Conservation (phyloP, 257 asterid species). For the Penstemon barbatus region DNA sequence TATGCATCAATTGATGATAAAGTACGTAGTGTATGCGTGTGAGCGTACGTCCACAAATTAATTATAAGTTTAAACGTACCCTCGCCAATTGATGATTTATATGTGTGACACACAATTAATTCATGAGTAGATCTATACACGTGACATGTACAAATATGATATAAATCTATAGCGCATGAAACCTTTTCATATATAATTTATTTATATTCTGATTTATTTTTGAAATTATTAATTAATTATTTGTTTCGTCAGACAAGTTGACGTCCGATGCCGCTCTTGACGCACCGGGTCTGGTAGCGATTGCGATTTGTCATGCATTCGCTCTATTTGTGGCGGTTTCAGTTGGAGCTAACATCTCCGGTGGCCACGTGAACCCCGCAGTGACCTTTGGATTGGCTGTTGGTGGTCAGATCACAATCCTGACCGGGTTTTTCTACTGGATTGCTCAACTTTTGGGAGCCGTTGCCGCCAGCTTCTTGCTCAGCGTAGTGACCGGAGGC, state of each 20-base stretch:
- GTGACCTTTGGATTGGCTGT: slow-evolving; percentile 83
- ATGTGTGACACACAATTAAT: no score
- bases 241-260: slow-evolving; percentile 54
- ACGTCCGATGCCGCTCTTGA: slow-evolving; percentile 65
- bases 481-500: slow-evolving; percentile 78
- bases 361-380: slow-evolving; percentile 89
- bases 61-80: no score
- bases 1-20: no score
- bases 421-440: slow-evolving; percentile 83
- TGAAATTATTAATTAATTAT: background rate
- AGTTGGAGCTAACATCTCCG: slow-evolving; percentile 85
- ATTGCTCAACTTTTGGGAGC: slow-evolving; percentile 81
- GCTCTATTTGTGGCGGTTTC: slow-evolving; percentile 85
- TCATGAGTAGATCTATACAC: no score
- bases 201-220: no score
- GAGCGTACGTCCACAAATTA: no score
- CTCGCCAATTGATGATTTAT: no score
- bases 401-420: slow-evolving; percentile 86
- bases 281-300: slow-evolving; percentile 75
- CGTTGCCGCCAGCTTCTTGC: slow-evolving; percentile 59
- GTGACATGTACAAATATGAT: no score
- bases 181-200: no score
- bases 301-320: slow-evolving; percentile 72
- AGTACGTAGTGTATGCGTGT: no score
- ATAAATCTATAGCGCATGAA: no score